Evolutionary conservation across 1,139 yeast genomes (phyloP).

Genomic region (Candida sp.): DNA sequence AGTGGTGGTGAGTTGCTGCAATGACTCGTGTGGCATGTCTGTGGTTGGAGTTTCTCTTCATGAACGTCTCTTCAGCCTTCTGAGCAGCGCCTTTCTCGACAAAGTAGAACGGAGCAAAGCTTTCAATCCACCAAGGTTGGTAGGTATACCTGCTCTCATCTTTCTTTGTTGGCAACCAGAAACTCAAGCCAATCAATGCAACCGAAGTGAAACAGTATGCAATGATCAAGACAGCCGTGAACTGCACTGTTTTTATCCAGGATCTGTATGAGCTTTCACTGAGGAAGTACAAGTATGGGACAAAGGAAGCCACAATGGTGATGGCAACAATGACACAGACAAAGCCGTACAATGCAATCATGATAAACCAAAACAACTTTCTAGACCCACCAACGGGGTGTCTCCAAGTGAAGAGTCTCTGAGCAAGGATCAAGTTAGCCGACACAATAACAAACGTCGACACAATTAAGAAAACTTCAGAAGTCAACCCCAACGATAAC

Average conservation of each 20-base stretch:
- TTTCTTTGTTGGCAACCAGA: constrained; percentile 47
- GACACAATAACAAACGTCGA: constrained; percentile 39
- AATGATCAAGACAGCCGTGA: constrained; percentile 33
- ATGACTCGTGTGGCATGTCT: constrained; percentile 48
- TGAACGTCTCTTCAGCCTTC: constrained; percentile 44
- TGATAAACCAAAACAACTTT: constrained; percentile 36
- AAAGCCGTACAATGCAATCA: constrained; percentile 34
- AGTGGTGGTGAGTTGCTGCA: constrained; percentile 49
- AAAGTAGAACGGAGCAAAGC: constrained; percentile 45
- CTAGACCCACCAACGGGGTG: constrained; percentile 53
- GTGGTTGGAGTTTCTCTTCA: constrained; percentile 48
- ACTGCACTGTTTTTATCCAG: constrained; percentile 35
- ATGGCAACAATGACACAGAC: constrained; percentile 35
- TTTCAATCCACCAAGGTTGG: constrained; percentile 55
- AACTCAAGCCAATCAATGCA: constrained; percentile 39
- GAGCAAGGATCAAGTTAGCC: constrained; percentile 44
- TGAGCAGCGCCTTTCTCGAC: constrained; percentile 41
- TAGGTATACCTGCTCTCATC: constrained; percentile 48
- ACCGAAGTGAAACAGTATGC: constrained; percentile 41
- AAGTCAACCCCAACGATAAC: constrained; percentile 31
- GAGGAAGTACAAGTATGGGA: constrained; percentile 37
- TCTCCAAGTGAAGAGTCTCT: constrained; percentile 50
- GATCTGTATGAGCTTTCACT: constrained; percentile 20
- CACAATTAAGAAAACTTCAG: constrained; percentile 38
- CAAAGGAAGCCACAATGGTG: constrained; percentile 37